Base-by-base conservation (phyloP, 116 monocot genomes). In the Cymodocea nodosa region DNA sequence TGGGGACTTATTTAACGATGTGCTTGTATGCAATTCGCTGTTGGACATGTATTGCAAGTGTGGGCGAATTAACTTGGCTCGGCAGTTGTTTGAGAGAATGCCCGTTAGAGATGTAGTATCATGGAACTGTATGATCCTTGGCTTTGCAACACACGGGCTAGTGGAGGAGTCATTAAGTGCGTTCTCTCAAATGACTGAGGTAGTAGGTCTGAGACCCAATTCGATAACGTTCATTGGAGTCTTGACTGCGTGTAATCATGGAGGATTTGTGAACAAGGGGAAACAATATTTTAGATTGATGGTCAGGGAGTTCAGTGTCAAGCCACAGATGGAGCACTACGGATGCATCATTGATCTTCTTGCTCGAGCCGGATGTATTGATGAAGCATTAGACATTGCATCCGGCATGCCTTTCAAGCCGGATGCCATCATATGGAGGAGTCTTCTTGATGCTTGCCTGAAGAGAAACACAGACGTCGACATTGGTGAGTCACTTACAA, bases 371-470 rank as follows among this genome's bases (percentile, higher is more conserved):
- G 80, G 84, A 12, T 39, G 16, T 8, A 63, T 56, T 0, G 59
- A 23, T 18, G 84, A 84, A 56, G 89, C 82, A 0, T 35, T 67
- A 23, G 52, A 74, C 15, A 20, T 85, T 6, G 84, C 78, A 19
- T 51, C 64, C 0, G 68, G 34, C 50, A 93, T 93, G 86, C 66
- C 59, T 7, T 84, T 68, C 64, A 73, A 77, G 23, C 89, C 84
- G 0, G 89, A 94, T n/a, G 80, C 63, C 2, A 75, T 94, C 9
- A 89, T 89, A 44, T 94, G 86, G 84, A 71, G 84, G 65, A 84
- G 86, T 48, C 70, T 94, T 51, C 78, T 93, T 1, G 89, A 86
- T 63, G 84, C 84, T 4, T 89, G 80, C 50, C 73, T 76, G 51
- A 93, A 82, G 76, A 67, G 2, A n/a, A 80, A 74, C 52, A 69